Percentiles rank a stretch among this genome's conserved stretches.
Conservation (phyloP, 2,329 filamentous ascomycete species). For the Fusarium oligoseptatum region DNA sequence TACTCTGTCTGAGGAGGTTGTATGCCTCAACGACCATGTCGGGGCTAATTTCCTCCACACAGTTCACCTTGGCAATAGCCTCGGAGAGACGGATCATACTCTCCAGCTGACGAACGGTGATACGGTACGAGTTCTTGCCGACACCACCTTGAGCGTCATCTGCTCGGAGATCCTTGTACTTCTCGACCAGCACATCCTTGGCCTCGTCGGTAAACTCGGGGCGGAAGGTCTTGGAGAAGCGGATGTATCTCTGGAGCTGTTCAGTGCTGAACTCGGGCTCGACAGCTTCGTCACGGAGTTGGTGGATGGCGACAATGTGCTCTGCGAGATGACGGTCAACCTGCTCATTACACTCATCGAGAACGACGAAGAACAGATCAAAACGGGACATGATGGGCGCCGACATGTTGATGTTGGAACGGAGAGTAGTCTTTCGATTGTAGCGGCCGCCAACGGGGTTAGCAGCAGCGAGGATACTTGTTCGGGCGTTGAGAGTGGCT, state of each 20-base stretch:
- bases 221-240: conserved; percentile 94
- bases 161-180: conserved; percentile 94
- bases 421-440: conserved; percentile 93
- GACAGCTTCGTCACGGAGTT: conserved; percentile 90
- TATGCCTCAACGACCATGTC: conserved; percentile 93
- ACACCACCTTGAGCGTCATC: conserved; percentile 96
- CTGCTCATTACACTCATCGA: conserved; percentile 95
- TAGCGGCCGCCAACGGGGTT: conserved; percentile 98
- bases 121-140: conserved; percentile 95
- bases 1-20: conserved; percentile 90
- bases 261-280: conserved; percentile 96
- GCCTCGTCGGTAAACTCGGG: conserved; percentile 93
- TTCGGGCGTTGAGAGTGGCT: conserved; percentile 94
- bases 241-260: conserved; percentile 96
- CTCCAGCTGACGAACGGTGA: conserved; percentile 96
- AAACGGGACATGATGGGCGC: conserved; percentile 99
- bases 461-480: conserved; percentile 93
- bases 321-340: conserved; percentile 92
- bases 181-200: conserved; percentile 85
- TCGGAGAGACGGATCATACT: conserved; percentile 95
- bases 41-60: conserved; percentile 87
- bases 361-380: conserved; percentile 97
- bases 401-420: conserved; percentile 98
- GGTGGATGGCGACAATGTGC: conserved; percentile 95
- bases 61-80: conserved; percentile 98